Evolutionary conservation across 2,329 filamentous ascomycete genomes (phyloP), one percentile per base, ranked within the genome.

Genomic region (Colletotrichum magnum): DNA sequence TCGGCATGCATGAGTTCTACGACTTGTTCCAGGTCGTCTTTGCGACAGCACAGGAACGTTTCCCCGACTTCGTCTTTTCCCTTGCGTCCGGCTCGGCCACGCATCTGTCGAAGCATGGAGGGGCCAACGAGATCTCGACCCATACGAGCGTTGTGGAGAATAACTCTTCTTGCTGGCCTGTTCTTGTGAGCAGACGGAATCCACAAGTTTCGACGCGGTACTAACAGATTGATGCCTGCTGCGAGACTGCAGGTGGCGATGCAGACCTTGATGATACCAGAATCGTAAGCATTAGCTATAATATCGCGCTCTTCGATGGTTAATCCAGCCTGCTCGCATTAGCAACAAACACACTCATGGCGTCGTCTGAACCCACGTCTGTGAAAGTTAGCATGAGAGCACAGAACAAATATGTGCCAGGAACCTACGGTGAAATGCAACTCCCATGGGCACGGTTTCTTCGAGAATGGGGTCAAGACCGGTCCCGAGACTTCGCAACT

Each of bases 31-130:
- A 94, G 79, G 73, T 94, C 93, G 10, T 83, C 79, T 74, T 89
- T 87, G 36, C 89, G 87, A 75, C 92, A 94, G 76, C 92, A 94
- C 1, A 94, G 82, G 76, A 92, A 94, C 1, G 92, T 94, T 80
- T 94, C 93, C 2, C 93, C 93, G 54, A 93, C 82, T 58, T 93
- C 91, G 64, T 93, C 92, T 75, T 94, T 94, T 57, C 93, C 93
- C 79, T 94, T 94, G 62, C 93, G 87, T 6, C 93, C 93, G 21
- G 93, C 93, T 69, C 93, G 87, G 3, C 93, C 93, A 75, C 92
- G 88, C 93, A 94, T 95, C 79, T 95, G 93, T 57, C 92, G 88
- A 78, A 95, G 83, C 90, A 95, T 93, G 4, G 92, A 90, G 13
- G 93, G 92, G 0, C 92, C 92, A n/a, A 94, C 88, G 56, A 94